Base-by-base conservation (phyloP, 164 flowering plant species). In the Saururus chinensis region DNA sequence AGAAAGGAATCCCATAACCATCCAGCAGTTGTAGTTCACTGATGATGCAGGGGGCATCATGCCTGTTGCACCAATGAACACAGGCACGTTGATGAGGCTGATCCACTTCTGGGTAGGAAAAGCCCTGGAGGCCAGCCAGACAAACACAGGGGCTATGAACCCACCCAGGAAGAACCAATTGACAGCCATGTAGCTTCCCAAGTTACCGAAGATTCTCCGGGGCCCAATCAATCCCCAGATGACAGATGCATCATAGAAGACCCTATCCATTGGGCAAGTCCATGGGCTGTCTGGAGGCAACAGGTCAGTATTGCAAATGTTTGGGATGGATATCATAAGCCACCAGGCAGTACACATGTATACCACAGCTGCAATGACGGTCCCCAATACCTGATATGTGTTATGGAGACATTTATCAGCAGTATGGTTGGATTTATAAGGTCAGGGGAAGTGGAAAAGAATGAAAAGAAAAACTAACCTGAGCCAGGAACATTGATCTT, bases 191-290 rank as follows among this genome's bases (percentile, higher is more conserved):
- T 91, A 90, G 0, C 57, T 37, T 0, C 97, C 95, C 17, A 77
- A 67, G 60, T 86, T 79, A 0, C 96, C 97, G 9, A 90, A 88
- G 20, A 88, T 86, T 59, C 85, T 69, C 1, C 88, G 76, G 0
- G 97, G 97, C 0, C 96, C 98, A n/a, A 92, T 79, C 57, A 92
- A 56, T 1, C 98, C 98, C 96, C 95, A 92, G 11, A 89, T 77
- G 9, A 92, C 92, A 0, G 98, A 89, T 0, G 98, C 92, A 51
- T 89, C 95, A 41, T 82, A 89, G 70, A 87, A 87, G 2, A 89
- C 95, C 0, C 65, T 79, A 68, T 89, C 92, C 6, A 64, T 21
- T 0, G 96, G 96, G 64, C 98, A 92, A 0, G 95, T 89, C 98
- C 98, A 92, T 14, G 75, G 76, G 66, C 86, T 86, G 68, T 70